These are phyloP conservation scores for Hygrocybe punicea DNA, from an alignment of 768 basidiomycete genomes.

Conservation along the genomic window DNA sequence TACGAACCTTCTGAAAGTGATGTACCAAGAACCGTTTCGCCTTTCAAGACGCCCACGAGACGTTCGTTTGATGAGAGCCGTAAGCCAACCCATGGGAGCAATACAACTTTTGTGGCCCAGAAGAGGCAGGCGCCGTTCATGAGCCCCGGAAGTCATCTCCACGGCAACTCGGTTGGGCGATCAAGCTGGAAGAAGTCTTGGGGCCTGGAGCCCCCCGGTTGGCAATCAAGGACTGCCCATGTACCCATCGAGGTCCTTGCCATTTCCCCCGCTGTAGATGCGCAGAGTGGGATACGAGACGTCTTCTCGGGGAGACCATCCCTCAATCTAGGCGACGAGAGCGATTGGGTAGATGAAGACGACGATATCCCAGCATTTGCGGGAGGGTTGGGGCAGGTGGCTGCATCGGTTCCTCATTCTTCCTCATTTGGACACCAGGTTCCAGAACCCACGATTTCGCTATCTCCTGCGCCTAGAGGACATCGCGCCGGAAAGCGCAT, in stretches of 20 bases:
- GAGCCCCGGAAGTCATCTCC: conserved; percentile 47
- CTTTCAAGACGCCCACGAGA: conserved; percentile 51
- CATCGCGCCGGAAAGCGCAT: conserved; percentile 40
- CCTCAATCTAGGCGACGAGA: conserved; percentile 65
- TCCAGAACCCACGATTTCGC: neutral
- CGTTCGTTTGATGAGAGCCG: conserved; percentile 45
- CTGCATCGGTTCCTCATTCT: conserved; percentile 3
- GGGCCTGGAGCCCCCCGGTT: conserved; percentile 84
- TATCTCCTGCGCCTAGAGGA: conserved; percentile 38
- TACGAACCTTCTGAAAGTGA: conserved; percentile 64
- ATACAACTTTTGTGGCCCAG: conserved; percentile 75
- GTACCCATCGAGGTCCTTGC: conserved; percentile 74
- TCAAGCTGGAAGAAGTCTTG: conserved; percentile 89
- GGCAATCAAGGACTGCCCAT: conserved; percentile 66
- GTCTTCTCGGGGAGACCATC: conserved; percentile 74
- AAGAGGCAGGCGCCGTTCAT: conserved; percentile 73
- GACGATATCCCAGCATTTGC: conserved; percentile 71
- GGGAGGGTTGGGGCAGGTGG: conserved; percentile 69
- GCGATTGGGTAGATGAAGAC: conserved; percentile 87
- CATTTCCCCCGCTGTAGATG: conserved; percentile 54
- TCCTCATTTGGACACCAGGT: neutral
- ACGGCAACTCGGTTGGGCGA: conserved; percentile 49
- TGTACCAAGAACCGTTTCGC: conserved; percentile 59
- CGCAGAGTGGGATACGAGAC: conserved; percentile 57
- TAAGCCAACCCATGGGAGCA: conserved; percentile 26